Base-by-base conservation (phyloP, 257 asterid genomes). In the Nicotiana attenuata region DNA sequence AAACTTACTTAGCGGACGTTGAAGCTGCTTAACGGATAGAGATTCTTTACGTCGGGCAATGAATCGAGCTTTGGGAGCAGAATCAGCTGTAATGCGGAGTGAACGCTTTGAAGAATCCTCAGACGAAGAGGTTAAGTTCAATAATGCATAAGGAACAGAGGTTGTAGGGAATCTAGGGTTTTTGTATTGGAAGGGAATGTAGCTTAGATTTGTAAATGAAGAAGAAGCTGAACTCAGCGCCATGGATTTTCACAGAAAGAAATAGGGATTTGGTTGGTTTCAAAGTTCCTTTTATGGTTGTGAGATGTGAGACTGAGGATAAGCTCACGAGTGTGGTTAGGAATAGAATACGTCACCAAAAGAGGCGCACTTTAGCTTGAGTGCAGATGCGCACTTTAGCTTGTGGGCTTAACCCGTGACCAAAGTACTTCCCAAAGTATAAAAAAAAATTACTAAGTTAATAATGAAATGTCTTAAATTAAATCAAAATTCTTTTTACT, bases 11-110 rank as follows among this genome's bases (percentile, higher is more conserved):
- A 94, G 86, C 4, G 98, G 98, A 52, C 98, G 92, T 79, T 89
- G 91, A 84, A 92, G 97, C 85, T 94, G 97, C 7, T 81, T 84
- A 24, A 94, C 98, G 52, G 93, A 81, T 55, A 91, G 61, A 45
- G 97, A 87, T 53, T 92, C 95, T 50, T 85, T 91, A 81, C 97
- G 80, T 5, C 93, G 90, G 53, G 95, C 95, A 5, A 92, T 81
- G 80, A 96, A 96, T 66, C 94, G 89, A 31, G 95, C 94, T 89
- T 87, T 94, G 41, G 95, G 92, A 66, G 94, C 77, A 78, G 95
- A 87, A 80, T 89, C 93, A 14, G 96, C 90, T 2, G 96, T 88
- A 85, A 91, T 81, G 81, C 91, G 94, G 65, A 87, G 86, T 29
- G 85, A 55, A 33, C 92, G 77, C 69, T 89, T 88, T 6, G 91